Evolutionary conservation across 1,284 basidiomycete species (phyloP), one percentile per base, ranked within the genome.

Genomic region (Anthracocystis panici-leucophaei): DNA sequence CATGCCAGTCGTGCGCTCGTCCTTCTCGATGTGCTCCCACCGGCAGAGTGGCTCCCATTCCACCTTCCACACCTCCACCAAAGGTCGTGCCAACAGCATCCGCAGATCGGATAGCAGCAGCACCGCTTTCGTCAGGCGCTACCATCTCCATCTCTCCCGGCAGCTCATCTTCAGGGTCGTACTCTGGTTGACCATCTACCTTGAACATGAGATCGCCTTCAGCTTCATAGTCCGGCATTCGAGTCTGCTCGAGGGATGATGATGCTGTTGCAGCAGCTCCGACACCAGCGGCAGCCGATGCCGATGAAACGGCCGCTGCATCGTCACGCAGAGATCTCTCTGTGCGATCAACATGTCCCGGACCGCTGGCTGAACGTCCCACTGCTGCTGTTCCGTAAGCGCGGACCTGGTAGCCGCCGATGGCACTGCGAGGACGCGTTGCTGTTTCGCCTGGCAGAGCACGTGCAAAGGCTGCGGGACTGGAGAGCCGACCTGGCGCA

Each of bases 101-200:
- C 18, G 21, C 53, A 10, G 44, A 27, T 20, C 58, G 55, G 2
- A 55, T 40, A 2, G 54, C 49, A 18, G n/a, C 52, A 31, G 33
- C 38, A 12, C 29, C 35, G 20, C 27, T 5, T 18, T 67, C 70
- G 31, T 73, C 65, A 0, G 58, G 33, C 42, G 35, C 35, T 38
- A 59, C 51, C 75, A 77, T 67, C 57, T 77, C 75, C 71, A 77
- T 75, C 60, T 66, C 59, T 20, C 75, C 75, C 12, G 75, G 59
- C 40, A 74, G 57, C 31, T 75, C 75, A 53, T 77, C 75, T 44
- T 77, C 72, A 5, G 64, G 66, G 20, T 66, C 56, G 53, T 77
- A 77, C 5, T 59, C 66, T 10, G 40, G 56, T 35, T 65, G 66
- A 9, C 54, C 63, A 29, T 69, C 72, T 31, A 62, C 68, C 21